Base-by-base conservation (phyloP, 768 basidiomycete species). In the Gautieria morchelliformis region DNA sequence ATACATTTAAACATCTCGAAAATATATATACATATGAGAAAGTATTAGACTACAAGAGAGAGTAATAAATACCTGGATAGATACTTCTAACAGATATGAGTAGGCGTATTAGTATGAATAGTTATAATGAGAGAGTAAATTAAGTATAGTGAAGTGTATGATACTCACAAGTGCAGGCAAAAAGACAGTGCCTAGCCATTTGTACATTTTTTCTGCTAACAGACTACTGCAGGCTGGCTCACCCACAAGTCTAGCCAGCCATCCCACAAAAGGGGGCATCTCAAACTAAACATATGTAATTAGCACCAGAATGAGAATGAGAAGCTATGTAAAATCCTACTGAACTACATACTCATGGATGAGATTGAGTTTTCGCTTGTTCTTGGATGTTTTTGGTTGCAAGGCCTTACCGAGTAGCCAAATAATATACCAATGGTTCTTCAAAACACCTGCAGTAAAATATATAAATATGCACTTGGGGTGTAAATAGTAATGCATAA, bases 381-480 rank as follows among this genome's bases (percentile, higher is more conserved):
- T 39, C 11, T 33, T 17, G 9, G 24, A 47, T 22, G 56, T 58
- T 14, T 50, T 49, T 15, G 12, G 9, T 10, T 42, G 48, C 8
- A 61, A 39, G 1, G n/a, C 35, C 7, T 51, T 51, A n/a, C 57
- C 53, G 22, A 59, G 48, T 1, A 53, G 32, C 62, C 61, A 64
- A 4, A 58, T 42, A 10, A 10, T 2, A 12, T 59, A 62, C 22
- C 55, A 62, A 8, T 57, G 61, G 24, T 46, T 59, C 44, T 62
- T 62, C 19, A 56, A 48, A 24, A 62, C 48, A 44, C 61, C 61
- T 62, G 37, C 41, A 49, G 5, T 15, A 3, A 14, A 5, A 47
- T 10, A 24, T 47, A 9, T 17, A 10, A 17, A 27, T 0, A 35
- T 40, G 35, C 41, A 45, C 9, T 49, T n/a, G n/a, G n/a, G n/a